These are phyloP conservation scores for Pyrenophora seminiperda DNA, from an alignment of 2,329 filamentous ascomycete species.

Conservation along the genomic window DNA sequence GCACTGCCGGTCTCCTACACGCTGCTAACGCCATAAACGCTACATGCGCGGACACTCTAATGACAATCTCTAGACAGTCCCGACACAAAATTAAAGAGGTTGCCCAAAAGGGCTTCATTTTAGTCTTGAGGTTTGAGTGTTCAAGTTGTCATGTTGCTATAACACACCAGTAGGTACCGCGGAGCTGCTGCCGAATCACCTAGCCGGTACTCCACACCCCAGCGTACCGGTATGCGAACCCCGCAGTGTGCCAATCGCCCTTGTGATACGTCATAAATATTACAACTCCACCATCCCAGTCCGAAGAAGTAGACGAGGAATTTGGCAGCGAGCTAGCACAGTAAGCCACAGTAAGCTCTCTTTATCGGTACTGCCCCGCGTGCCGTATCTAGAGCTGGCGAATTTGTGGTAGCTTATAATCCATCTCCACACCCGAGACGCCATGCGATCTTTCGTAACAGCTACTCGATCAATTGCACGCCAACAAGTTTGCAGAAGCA, in stretches of 20 bases:
- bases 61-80: too few relatives aligned
- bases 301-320: constrained; percentile 6
- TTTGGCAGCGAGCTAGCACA: constrained; percentile 7
- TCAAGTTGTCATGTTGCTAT: not conserved
- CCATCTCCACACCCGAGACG: constrained; percentile 10
- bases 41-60: constrained; percentile 9
- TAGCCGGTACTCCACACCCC: not conserved
- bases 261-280: constrained; percentile 17
- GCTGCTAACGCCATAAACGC: constrained; percentile 31
- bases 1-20: constrained; percentile 14
- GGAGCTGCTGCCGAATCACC: constrained; percentile 2
- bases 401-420: constrained; percentile 8
- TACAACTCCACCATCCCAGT: constrained; percentile 1
- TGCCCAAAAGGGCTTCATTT: not conserved
- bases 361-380: constrained; percentile 9
- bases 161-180: not conserved
- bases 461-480: constrained; percentile 39
- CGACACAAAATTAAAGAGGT: not conserved
- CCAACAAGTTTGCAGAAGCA: constrained; percentile 38
- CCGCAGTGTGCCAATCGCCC: constrained; percentile 17
- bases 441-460: constrained; percentile 43
- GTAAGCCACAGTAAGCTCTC: too few relatives aligned
- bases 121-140: too few relatives aligned
- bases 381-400: constrained; percentile 5
- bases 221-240: constrained; percentile 12